phyloP scores from a whole-genome alignment of 2,329 filamentous ascomycete species.

The Myotisia sp. region DNA sequence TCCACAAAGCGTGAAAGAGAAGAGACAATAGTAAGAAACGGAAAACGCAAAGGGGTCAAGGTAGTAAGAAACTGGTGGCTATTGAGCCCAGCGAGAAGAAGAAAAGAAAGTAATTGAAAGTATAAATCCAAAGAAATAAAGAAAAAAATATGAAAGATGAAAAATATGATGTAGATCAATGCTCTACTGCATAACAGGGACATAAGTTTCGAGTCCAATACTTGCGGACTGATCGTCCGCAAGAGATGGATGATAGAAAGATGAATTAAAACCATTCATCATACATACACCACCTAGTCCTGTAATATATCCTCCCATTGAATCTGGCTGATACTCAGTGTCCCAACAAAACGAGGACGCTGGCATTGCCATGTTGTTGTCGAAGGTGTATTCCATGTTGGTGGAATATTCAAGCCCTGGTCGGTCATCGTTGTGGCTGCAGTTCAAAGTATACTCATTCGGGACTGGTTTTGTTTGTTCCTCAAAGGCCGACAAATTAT shows the following conservation, averaged over 20 bases:
- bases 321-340: slow-evolving; percentile 1
- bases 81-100: slow-evolving; percentile 1
- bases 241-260: slow-evolving; percentile 18
- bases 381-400: slow-evolving; percentile 12
- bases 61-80: not conserved
- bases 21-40: slow-evolving; percentile 2
- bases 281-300: slow-evolving; percentile 15
- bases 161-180: slow-evolving; percentile 13
- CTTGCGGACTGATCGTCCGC: slow-evolving; percentile 16
- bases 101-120: slow-evolving; percentile 16
- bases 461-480: slow-evolving; percentile 1
- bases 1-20: slow-evolving; percentile 3
- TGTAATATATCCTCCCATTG: slow-evolving; percentile 19
- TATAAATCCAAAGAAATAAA: slow-evolving; percentile 16
- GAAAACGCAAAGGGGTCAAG: not conserved
- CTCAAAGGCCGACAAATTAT: not conserved
- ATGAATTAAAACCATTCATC: slow-evolving; percentile 21
- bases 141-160: slow-evolving; percentile 14
- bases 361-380: slow-evolving; percentile 8
- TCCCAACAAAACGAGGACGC: slow-evolving; percentile 10
- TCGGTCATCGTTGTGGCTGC: slow-evolving; percentile 2
- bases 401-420: slow-evolving; percentile 2
- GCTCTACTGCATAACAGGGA: slow-evolving; percentile 21
- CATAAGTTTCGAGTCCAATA: slow-evolving; percentile 24
- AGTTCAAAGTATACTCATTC: not conserved